Base-by-base conservation (phyloP, 140 eudicot genomes). In the Anethum foeniculum region DNA sequence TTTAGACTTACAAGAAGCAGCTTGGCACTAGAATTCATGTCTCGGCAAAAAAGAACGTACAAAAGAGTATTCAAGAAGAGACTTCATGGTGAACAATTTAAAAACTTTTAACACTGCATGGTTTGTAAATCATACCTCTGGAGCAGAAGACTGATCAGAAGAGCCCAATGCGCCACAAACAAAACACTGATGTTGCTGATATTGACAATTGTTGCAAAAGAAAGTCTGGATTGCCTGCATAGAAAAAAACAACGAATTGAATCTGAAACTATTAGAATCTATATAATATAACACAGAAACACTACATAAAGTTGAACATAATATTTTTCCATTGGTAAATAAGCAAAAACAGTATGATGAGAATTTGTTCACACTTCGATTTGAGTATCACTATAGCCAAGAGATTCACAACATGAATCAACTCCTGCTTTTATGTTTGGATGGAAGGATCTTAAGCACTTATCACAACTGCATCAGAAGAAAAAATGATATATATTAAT, bases 371-470 rank as follows among this genome's bases (percentile, higher is more conserved):
- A 38, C 88, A 93, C 98, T 56, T 90, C 88, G 51, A 90, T 86
- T 85, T 90, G 89, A 75, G 86, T 86, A 76, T 73, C 74, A 51
- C 78, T 79, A 76, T 83, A 87, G 82, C 96, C 88, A 79, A 93
- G 97, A 76, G 97, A 88, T 81, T 86, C 91, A 76, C 98, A 93
- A 9, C 0, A 48, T 6, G 92, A 80, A 7, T 87, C 92, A 76
- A 81, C 80, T 68, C 93, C 98, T n/a, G 93, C 82, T 36, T 85
- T 88, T 80, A 79, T 25, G 38, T 97, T 93, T 80, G 96, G 89
- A 87, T 93, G 98, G 77, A 93, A 93, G 74, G 98, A 93, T 84
- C 97, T 87, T 83, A 91, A 79, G 83, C 98, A 93, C 85, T 85
- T 83, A 32, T 92, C 97, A 85, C 98, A 93, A 49, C 98, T 93